Base-by-base conservation (phyloP, 768 basidiomycete species). In the Holtermanniella nyarrowii region DNA sequence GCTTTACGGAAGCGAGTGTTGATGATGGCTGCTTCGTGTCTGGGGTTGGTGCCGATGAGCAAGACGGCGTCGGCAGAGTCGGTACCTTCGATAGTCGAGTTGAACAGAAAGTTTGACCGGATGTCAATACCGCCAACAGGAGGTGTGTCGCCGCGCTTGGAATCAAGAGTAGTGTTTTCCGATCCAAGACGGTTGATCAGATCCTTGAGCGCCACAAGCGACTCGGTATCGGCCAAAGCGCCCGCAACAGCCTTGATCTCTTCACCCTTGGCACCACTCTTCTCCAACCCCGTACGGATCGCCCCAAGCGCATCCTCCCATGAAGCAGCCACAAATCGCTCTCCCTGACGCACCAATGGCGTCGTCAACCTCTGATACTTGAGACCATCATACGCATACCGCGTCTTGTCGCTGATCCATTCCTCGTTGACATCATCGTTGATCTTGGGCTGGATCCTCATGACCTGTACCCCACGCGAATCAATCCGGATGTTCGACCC, bases 351-450 rank as follows among this genome's bases (percentile, higher is more conserved):
- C 57, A 96, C 75, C 41, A 97, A 79, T 2, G 95, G 95, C 0
- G 83, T 84, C 3, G 91, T 96, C 62, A 99, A 76, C 20, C 93
- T 85, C 72, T 99, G 95, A 78, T 88, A 93, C 65, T 82, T 82
- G 26, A 99, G 79, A 10, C 95, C 95, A 63, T 99, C 95, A 71
- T 90, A 86, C 1, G 93, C 86, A 71, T 89, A 90, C 52, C 95
- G 86, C 1, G 93, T 90, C 79, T 99, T 99, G 78, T 99, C 95
- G 72, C 80, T 89, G 71, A 99, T 93, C 95, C 95, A 97, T 72
- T 99, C 95, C 76, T 99, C 95, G 72, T 99, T 99, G 58, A 99
- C 83, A 60, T 95, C 87, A 72, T 97, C 95, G 69, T 96, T 97
- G 46, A 88, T 86, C 65, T 86, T 80, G 1, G 95, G 95, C 66